Conservation (phyloP, 1,284 basidiomycete genomes). For the Leccinum subfulvum region DNA sequence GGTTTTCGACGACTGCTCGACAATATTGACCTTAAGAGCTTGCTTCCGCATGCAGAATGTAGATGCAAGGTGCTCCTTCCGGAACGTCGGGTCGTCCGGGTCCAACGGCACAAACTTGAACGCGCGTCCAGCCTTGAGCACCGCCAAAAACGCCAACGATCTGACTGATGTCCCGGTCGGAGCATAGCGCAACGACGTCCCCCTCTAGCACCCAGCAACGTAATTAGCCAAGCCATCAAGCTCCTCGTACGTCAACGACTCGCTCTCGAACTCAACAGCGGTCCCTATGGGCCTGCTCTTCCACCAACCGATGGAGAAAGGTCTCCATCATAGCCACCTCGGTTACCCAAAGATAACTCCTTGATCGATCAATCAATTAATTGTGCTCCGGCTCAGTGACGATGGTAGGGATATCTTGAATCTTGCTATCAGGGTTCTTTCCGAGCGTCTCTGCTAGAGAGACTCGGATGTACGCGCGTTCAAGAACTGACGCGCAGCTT, state of each 20-base stretch:
- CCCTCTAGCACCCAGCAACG: conserved; percentile 27
- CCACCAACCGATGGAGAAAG: conserved; percentile 27
- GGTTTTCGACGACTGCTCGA: too few relatives aligned
- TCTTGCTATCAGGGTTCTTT: conserved; percentile 17
- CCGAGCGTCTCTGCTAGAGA: conserved; percentile 12
- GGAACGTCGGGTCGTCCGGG: conserved; percentile 31
- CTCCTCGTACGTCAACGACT: conserved; percentile 28
- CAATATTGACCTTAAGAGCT: too few relatives aligned
- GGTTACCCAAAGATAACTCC: conserved; percentile 23
- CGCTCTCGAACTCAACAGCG: conserved; percentile 29
- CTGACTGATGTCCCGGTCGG: conserved; percentile 21
- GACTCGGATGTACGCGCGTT: conserved; percentile 28
- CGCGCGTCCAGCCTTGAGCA: conserved; percentile 31
- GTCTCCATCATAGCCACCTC: conserved; percentile 16
- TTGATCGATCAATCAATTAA: conserved; percentile 21
- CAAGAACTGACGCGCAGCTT: conserved; percentile 23
- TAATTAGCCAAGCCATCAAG: conserved; percentile 28
- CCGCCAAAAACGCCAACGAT: conserved; percentile 31
- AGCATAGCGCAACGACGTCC: conserved; percentile 29
- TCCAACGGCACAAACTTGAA: conserved; percentile 21
- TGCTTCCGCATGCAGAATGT: too few relatives aligned
- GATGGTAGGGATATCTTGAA: conserved; percentile 27
- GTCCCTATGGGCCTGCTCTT: conserved; percentile 22
- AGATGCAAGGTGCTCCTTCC: conserved; percentile 21
- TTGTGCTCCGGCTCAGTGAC: conserved; percentile 25